Evolutionary conservation across 2,329 filamentous ascomycete species (phyloP), one percentile per base, ranked within the genome.

Genomic region (Raffaelea ambrosiae): DNA sequence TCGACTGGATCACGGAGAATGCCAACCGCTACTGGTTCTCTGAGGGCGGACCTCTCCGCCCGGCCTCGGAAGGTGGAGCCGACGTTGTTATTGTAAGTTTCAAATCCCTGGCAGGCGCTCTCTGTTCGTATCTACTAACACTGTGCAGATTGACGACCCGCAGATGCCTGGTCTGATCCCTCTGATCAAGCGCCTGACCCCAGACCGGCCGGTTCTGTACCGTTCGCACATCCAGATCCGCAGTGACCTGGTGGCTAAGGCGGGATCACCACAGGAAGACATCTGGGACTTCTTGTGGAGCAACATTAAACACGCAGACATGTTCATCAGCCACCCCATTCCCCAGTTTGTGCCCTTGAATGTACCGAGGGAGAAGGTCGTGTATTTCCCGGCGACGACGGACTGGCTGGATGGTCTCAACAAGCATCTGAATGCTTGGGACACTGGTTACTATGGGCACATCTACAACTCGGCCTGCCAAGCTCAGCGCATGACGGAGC

Each of bases 381-480:
- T 78, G 2, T 89, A 89, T 61, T 70, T 91, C 60, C 86, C 86
- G 3, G 87, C 87, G 11, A 86, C 86, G 0, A 91, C 86, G 0
- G 87, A 93, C 63, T 93, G 86, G 83, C 71, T 89, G 3, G 87
- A 93, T 60, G 87, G 87, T 9, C 64, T 91, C 55, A 93, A 90
- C 69, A 93, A 93, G 64, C 65, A 70, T 21, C 73, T 91, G 62
- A 77, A 76, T 50, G 70, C 76, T 44, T 88, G 82, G 79, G 84
- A 88, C 58, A 71, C 74, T 7, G 76, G 78, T 13, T 88, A 85
- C 65, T 91, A 91, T 57, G 76, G 84, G 44, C 79, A 86, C 54
- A 71, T 83, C n/a, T 88, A 90, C 66, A 84, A 83, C 57, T 66
- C 69, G 3, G 70, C 78, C 60, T 82, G 79, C 63, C 66, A 76